phyloP scores from a whole-genome alignment of 192 early-diverging fungal species.

The Mortierella claussenii region DNA sequence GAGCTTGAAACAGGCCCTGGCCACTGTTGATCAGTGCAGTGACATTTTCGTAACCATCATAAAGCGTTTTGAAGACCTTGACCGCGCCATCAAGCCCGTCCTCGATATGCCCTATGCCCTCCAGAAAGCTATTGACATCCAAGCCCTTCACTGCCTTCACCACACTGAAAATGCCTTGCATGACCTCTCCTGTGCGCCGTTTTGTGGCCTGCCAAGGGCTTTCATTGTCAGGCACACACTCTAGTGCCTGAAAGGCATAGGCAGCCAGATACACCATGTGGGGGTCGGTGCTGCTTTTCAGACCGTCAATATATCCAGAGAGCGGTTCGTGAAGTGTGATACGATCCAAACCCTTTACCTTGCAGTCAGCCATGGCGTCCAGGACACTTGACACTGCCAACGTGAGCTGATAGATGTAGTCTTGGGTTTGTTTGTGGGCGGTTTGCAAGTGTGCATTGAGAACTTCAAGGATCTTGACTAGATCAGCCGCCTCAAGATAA shows the following conservation, averaged over 20 bases:
- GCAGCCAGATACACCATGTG: constrained; percentile 8
- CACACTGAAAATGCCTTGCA: not conserved
- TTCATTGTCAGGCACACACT: constrained; percentile 9
- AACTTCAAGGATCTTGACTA: constrained; percentile 15
- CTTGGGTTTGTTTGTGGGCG: not conserved
- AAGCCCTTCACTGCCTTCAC: not conserved
- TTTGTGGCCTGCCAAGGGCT: not conserved
- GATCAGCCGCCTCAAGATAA: constrained; percentile 12
- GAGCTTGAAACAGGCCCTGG: not conserved
- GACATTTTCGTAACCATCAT: not conserved
- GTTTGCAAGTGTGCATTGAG: constrained; percentile 4
- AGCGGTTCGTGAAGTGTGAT: not conserved
- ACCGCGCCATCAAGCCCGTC: not conserved
- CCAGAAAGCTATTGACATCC: not conserved
- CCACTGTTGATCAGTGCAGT: constrained; percentile 3
- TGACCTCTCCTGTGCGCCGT: not conserved
- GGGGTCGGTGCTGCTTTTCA: constrained; percentile 9
- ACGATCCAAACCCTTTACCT: constrained; percentile 15
- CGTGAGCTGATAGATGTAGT: constrained; percentile 1
- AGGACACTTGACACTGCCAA: constrained; percentile 11
- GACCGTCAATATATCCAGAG: not conserved
- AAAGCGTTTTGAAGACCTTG: not conserved
- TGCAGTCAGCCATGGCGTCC: constrained; percentile 2
- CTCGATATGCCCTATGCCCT: not conserved
- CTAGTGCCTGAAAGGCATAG: constrained; percentile 8